These are phyloP conservation scores for Metarhizium rileyi DNA, from an alignment of 2,329 filamentous ascomycete genomes.

Conservation along the genomic window DNA sequence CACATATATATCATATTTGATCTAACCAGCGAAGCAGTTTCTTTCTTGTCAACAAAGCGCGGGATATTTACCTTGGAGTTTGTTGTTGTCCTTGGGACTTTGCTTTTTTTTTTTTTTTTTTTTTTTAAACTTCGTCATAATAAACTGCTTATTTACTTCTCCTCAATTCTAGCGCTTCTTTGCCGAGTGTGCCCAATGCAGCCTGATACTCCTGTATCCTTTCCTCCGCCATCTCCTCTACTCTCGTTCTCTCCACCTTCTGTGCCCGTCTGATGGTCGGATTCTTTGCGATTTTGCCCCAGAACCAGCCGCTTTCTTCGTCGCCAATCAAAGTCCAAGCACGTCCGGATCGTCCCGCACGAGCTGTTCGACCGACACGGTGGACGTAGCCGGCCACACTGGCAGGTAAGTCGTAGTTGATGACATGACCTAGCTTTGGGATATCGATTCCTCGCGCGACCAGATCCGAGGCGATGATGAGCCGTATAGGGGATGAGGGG, in stretches of 20 bases:
- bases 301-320: conserved; percentile 84
- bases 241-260: conserved; percentile 37
- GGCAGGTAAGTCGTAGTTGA: conserved; percentile 88
- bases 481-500: conserved; percentile 54
- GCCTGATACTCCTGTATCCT: conserved; percentile 38
- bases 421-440: conserved; percentile 66
- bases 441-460: conserved; percentile 86
- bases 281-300: conserved; percentile 64
- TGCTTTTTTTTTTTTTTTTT: neutral
- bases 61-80: neutral
- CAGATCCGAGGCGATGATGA: conserved; percentile 88
- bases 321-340: conserved; percentile 84
- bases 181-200: conserved; percentile 52
- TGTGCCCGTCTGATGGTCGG: conserved; percentile 34
- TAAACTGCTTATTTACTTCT: conserved; percentile 12
- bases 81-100: too few species aligned
- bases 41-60: neutral
- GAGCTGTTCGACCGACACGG: conserved; percentile 80
- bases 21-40: neutral
- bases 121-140: neutral
- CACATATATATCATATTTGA: neutral
- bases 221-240: conserved; percentile 38
- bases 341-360: conserved; percentile 64
- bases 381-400: conserved; percentile 81
- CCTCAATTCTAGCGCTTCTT: conserved; percentile 39